These are phyloP conservation scores for Yamagishiella unicocca DNA, from an alignment of 139 green algal species.

Conservation along the genomic window DNA sequence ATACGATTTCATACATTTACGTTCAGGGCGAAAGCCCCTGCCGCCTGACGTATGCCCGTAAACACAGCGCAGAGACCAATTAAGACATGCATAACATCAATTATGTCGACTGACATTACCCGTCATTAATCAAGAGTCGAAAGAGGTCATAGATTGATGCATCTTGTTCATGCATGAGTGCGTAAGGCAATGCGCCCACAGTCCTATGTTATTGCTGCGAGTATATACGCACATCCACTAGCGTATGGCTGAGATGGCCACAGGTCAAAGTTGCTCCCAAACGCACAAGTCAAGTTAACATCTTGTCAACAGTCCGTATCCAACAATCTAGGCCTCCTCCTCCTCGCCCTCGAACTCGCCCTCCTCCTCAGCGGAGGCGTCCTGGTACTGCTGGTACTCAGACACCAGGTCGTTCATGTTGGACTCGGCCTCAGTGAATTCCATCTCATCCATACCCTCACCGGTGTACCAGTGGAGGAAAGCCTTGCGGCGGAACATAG, in stretches of 20 bases:
- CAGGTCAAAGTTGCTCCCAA: neutral
- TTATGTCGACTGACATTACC: too few relatives aligned
- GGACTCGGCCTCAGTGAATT: slow-evolving; percentile 95
- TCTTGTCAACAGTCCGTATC: neutral
- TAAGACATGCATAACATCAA: too few relatives aligned
- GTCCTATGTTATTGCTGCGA: too few relatives aligned
- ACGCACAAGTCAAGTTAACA: too few relatives aligned
- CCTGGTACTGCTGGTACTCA: slow-evolving; percentile 99
- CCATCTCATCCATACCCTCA: slow-evolving; percentile 99
- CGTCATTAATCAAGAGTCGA: too few relatives aligned
- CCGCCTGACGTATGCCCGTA: neutral
- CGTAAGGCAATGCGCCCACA: too few relatives aligned
- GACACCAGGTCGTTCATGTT: slow-evolving; percentile 93
- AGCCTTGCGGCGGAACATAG: slow-evolving; percentile 98
- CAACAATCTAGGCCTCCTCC: slow-evolving; percentile 33
- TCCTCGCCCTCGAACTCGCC: slow-evolving; percentile 71
- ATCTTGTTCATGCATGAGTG: too few relatives aligned
- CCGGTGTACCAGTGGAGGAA: slow-evolving; percentile 99
- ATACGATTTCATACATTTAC: slow-evolving; percentile 6
- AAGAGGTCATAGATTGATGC: neutral
- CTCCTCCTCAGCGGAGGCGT: slow-evolving; percentile 95
- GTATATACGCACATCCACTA: too few relatives aligned
- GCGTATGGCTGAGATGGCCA: too few relatives aligned
- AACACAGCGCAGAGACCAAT: too few relatives aligned
- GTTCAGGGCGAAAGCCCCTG: neutral